Evolutionary conservation across 2,329 filamentous ascomycete species (phyloP), one percentile per base, ranked within the genome.

Genomic region (Hypoxylon sp.): DNA sequence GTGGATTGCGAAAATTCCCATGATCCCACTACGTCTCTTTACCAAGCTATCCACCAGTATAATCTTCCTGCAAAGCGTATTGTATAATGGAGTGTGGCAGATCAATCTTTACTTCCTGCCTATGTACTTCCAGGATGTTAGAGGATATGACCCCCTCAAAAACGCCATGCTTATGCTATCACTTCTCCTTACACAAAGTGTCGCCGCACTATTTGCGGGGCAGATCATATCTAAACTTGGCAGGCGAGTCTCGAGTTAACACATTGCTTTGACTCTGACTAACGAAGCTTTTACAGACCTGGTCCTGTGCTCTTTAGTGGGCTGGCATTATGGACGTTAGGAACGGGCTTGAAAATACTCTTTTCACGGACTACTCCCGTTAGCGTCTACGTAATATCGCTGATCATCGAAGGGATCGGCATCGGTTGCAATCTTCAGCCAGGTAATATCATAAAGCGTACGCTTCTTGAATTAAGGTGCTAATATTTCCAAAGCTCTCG

Each of bases 61-160:
- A 2, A 58, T 75, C 6, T 65, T 68, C 39, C 13, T 71, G 6
- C 68, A 72, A 31, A 70, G 68, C 47, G 83, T 84, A 70, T 75
- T 86, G 47, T 84, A 85, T 70, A 84, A 86, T 73, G 78, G 81
- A 15, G 84, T 86, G 13, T 86, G 84, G 84, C 83, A 84, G 27
- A 74, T 79, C 10, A 83, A 85, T 51, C 72, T 83, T n/a, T 77
- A 75, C 57, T 77, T 75, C 55, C 44, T 76, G 6, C 74, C 74
- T 5, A 69, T 75, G 29, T 77, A 76, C 62, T 73, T 73, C 37
- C 75, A 76, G 55, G 63, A 68, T 4, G 70, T 76, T 7, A 65
- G 74, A 5, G 70, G 71, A 5, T 76, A 68, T 19, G 64, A 48
- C 5, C 69, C 75, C 4, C 39, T 74, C n/a, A 64, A 71, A 35